Evolutionary conservation across 202 grass and related monocot genomes (phyloP).

Genomic region (Brachypodium distachyon): DNA sequence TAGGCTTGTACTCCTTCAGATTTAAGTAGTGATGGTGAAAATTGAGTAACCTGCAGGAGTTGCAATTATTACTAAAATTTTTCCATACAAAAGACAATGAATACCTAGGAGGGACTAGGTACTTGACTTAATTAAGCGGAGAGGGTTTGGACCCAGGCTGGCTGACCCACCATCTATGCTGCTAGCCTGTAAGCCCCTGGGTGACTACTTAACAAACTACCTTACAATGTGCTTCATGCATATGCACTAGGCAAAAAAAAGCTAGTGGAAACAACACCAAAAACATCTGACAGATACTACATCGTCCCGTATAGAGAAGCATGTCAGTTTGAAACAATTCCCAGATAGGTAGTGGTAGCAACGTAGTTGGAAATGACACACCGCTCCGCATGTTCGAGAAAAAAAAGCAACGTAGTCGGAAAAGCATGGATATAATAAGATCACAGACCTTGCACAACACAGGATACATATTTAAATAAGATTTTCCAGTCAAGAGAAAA

Average conservation of each 20-base stretch:
- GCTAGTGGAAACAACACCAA: background rate
- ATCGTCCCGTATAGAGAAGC: background rate
- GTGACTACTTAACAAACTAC: constrained; percentile 8
- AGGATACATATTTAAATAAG: background rate
- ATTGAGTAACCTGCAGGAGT: constrained; percentile 68
- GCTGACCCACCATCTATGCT: background rate
- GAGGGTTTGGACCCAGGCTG: background rate
- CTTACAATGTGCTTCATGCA: background rate
- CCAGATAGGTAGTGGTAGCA: background rate
- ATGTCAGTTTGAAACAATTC: background rate
- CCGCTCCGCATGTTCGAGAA: too few relatives aligned
- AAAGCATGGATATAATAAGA: background rate
- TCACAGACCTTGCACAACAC: background rate
- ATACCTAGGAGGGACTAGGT: background rate
- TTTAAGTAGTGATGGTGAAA: constrained; percentile 75
- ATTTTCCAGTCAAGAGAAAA: constrained; percentile 17
- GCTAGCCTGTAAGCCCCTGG: background rate
- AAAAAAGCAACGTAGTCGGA: background rate
- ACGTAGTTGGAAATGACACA: too few relatives aligned
- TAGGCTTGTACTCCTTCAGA: constrained; percentile 78
- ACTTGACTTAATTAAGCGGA: background rate
- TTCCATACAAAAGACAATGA: background rate
- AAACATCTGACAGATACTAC: background rate
- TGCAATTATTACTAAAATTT: constrained; percentile 1
- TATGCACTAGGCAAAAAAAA: background rate